These are phyloP conservation scores for Pichia sp. DNA, from an alignment of 1,139 yeast species.

Conservation along the genomic window DNA sequence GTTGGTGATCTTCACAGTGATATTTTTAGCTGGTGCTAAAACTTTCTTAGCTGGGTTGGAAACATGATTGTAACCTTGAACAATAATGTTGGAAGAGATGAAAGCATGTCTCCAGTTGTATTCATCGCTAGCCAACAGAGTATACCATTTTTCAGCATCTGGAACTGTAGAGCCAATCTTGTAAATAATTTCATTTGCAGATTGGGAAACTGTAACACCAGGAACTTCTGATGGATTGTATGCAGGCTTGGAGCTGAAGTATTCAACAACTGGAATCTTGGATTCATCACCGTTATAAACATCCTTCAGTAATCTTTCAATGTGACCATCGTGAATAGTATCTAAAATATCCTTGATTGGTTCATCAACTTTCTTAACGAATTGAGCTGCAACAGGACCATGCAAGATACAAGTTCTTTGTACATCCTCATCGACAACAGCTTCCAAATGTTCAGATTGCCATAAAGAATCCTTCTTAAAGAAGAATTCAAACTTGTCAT, in stretches of 20 bases:
- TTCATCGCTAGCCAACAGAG: constrained; percentile 71
- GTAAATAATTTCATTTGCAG: constrained; percentile 36
- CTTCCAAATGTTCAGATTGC: constrained; percentile 97
- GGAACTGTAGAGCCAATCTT: constrained; percentile 46
- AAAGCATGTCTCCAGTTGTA: constrained; percentile 92
- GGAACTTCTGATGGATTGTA: constrained; percentile 28
- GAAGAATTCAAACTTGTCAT: constrained; percentile 90
- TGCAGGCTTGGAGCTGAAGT: constrained; percentile 52
- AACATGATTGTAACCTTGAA: constrained; percentile 78
- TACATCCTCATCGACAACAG: constrained; percentile 93
- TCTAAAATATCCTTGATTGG: constrained; percentile 91
- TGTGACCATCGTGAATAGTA: constrained; percentile 85
- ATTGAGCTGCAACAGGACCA: constrained; percentile 98
- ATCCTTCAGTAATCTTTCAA: constrained; percentile 61
- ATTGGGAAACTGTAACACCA: constrained; percentile 39
- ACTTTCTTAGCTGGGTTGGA: constrained; percentile 76
- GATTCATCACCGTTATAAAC: constrained; percentile 66
- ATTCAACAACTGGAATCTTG: constrained; percentile 80
- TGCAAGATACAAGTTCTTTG: constrained; percentile 97
- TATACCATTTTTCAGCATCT: constrained; percentile 63
- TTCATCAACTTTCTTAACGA: constrained; percentile 79
- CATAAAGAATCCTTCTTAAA: constrained; percentile 98
- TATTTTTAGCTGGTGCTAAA: constrained; percentile 66
- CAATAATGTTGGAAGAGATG: constrained; percentile 71
- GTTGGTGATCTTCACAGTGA: constrained; percentile 60